Evolutionary conservation across 495 filamentous ascomycete species (phyloP).

Genomic region (Aspergillus leporis): DNA sequence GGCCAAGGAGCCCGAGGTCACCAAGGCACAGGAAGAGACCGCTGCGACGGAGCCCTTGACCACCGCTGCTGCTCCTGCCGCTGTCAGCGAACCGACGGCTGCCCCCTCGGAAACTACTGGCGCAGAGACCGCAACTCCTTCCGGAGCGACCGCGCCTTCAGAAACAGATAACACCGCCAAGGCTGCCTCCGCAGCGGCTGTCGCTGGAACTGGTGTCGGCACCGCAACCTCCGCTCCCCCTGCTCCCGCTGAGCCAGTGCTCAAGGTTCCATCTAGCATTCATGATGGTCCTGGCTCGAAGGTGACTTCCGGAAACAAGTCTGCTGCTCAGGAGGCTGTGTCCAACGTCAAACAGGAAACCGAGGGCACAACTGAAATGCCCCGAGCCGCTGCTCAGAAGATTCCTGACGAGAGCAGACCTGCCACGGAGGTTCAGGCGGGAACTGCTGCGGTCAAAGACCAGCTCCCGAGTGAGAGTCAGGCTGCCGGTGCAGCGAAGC

Average conservation of each 20-base stretch:
- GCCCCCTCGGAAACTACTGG: not conserved
- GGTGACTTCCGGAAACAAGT: constrained; percentile 2
- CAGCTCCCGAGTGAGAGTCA: constrained; percentile 4
- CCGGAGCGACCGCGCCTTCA: not conserved
- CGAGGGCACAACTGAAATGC: not conserved
- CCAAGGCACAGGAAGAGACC: constrained; percentile 2
- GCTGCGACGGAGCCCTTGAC: constrained; percentile 6
- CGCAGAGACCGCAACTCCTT: constrained; percentile 3
- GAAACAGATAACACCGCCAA: constrained; percentile 1
- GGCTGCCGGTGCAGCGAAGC: not conserved
- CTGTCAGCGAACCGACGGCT: constrained; percentile 4
- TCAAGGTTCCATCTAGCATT: not conserved
- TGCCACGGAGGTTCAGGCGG: not conserved
- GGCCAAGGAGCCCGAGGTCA: not conserved
- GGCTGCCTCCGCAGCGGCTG: not conserved
- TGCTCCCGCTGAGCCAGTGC: not conserved
- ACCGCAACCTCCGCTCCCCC: not conserved
- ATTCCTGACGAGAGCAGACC: not conserved
- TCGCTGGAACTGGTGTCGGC: not conserved
- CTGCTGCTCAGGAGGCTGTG: not conserved
- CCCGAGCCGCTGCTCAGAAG: not conserved
- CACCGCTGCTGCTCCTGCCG: not conserved
- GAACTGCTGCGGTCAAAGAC: constrained; percentile 1
- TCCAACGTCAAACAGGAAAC: not conserved
- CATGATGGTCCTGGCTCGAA: not conserved